These are phyloP conservation scores for Synchytrium microbalum DNA, from an alignment of 371 early-diverging fungal genomes.

Conservation along the genomic window DNA sequence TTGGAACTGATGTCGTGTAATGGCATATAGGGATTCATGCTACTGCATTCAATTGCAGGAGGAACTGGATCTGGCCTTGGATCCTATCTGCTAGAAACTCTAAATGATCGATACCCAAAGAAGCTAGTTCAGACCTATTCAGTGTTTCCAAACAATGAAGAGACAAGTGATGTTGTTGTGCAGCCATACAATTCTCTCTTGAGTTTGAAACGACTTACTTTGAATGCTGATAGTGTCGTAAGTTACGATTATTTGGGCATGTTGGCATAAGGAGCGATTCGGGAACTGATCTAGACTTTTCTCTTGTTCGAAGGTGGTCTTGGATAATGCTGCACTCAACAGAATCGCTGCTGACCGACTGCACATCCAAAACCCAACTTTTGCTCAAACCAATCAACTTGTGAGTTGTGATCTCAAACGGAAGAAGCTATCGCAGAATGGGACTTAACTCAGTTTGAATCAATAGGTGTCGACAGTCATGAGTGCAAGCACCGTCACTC, in stretches of 20 bases:
- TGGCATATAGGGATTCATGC: constrained; percentile 36
- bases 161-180: constrained; percentile 97
- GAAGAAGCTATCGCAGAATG: not conserved
- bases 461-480: constrained; percentile 94
- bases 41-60: constrained; percentile 44
- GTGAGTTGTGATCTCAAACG: constrained; percentile 33
- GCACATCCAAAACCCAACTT: constrained; percentile 88
- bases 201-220: constrained; percentile 81
- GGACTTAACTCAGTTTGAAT: too few relatives aligned
- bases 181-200: constrained; percentile 99
- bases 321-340: constrained; percentile 93
- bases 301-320: constrained; percentile 49
- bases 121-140: constrained; percentile 97
- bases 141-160: constrained; percentile 98
- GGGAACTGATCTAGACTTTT: not conserved
- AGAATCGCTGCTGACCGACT: constrained; percentile 90
- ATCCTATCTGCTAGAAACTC: constrained; percentile 35
- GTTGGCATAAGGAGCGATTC: not conserved
- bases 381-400: constrained; percentile 95
- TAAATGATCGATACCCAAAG: constrained; percentile 94
- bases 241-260: too few relatives aligned
- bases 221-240: constrained; percentile 93
- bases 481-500: constrained; percentile 94
- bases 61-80: constrained; percentile 47
- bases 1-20: too few relatives aligned